Percentiles rank a stretch among this genome's conserved stretches.
These are phyloP conservation scores for Primulina huaijiensis DNA, from an alignment of 257 asterid species.

Conservation along the genomic window DNA sequence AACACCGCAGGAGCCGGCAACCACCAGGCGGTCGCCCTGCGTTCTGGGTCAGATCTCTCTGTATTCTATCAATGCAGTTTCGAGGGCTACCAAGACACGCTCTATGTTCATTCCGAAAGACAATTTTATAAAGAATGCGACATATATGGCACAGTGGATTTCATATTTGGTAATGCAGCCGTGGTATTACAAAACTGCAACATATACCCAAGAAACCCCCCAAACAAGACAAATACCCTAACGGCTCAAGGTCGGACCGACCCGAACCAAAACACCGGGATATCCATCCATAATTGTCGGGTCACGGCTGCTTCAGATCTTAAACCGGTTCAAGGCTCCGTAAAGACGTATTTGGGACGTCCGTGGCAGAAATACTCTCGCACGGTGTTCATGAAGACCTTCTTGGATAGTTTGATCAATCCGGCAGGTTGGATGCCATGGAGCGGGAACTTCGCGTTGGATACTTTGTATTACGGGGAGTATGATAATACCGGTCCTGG, in stretches of 20 bases:
- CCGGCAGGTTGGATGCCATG: constrained; percentile 82
- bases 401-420: constrained; percentile 42
- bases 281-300: constrained; percentile 63
- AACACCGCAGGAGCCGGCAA: constrained; percentile 69
- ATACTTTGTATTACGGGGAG: constrained; percentile 79
- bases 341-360: constrained; percentile 61
- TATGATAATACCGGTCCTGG: constrained; percentile 68
- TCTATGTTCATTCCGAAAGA: constrained; percentile 74
- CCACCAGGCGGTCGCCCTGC: constrained; percentile 84
- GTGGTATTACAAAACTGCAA: constrained; percentile 70
- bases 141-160: constrained; percentile 71
- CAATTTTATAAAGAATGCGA: constrained; percentile 69
- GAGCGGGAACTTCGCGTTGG: constrained; percentile 51
- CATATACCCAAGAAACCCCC: constrained; percentile 69
- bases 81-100: constrained; percentile 90
- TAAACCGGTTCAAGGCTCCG: constrained; percentile 34
- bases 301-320: constrained; percentile 64
- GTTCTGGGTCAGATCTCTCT: constrained; percentile 84
- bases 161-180: constrained; percentile 88
- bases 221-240: constrained; percentile 59
- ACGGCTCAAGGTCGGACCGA: constrained; percentile 94
- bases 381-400: constrained; percentile 61
- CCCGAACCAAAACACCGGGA: constrained; percentile 88
- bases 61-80: constrained; percentile 72
- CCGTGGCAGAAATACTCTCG: constrained; percentile 81